A percentile compares a stretch with the other conserved stretches of the same genome.
Conservation (phyloP, 192 early-diverging fungal genomes). For the Podochytrium sp. region DNA sequence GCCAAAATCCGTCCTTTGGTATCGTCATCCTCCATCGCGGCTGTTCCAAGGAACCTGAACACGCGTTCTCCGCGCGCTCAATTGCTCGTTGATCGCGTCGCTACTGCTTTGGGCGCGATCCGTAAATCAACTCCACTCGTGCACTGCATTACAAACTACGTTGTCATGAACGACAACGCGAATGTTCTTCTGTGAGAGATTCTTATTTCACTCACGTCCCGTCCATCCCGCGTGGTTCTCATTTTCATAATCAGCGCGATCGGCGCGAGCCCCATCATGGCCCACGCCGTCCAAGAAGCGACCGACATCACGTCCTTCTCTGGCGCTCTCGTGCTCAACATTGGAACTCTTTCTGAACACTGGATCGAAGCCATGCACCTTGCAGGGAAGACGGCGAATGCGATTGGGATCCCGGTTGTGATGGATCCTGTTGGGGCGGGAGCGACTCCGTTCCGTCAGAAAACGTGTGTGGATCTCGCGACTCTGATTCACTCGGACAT, state of each 20-base stretch:
- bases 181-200: constrained; percentile 80
- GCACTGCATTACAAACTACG: constrained; percentile 84
- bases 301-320: constrained; percentile 53
- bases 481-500: constrained; percentile 60
- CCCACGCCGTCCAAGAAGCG: constrained; percentile 69
- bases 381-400: constrained; percentile 53
- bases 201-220: constrained; percentile 59
- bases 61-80: constrained; percentile 5
- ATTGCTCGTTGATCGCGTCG: constrained; percentile 43
- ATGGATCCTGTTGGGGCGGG: constrained; percentile 84
- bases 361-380: constrained; percentile 55
- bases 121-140: constrained; percentile 64
- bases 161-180: constrained; percentile 87
- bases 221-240: no score
- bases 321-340: constrained; percentile 49
- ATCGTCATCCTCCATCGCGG: not conserved
- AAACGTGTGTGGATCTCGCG: constrained; percentile 57
- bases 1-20: not conserved
- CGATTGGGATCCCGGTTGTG: constrained; percentile 65
- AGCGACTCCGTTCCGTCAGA: constrained; percentile 64
- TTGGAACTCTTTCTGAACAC: constrained; percentile 68
- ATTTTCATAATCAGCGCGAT: no score
- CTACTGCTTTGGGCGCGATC: constrained; percentile 44
- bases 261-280: constrained; percentile 43
- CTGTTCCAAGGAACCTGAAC: not conserved